Evolutionary conservation across 1,284 basidiomycete species (phyloP).

Genomic region (Malassezia sp.): DNA sequence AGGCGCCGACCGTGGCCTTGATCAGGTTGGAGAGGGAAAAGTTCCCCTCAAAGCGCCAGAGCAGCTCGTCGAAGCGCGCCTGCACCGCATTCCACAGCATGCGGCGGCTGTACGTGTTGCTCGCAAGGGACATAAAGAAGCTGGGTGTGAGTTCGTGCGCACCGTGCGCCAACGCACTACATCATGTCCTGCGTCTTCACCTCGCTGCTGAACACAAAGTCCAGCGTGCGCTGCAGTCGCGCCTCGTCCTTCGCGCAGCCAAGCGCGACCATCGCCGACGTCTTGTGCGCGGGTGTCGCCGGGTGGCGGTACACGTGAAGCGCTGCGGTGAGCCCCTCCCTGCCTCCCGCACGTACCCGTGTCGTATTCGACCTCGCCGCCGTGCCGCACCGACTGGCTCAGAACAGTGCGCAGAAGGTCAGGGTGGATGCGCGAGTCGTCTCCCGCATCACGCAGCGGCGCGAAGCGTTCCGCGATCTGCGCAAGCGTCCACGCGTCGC

Average conservation of each 20-base stretch:
- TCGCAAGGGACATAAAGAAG: constrained; percentile 34
- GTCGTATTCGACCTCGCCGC: constrained; percentile 62
- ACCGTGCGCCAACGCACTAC: constrained; percentile 12
- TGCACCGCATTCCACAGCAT: constrained; percentile 38
- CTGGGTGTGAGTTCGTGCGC: too few relatives aligned
- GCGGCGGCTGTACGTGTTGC: constrained; percentile 32
- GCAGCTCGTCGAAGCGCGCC: constrained; percentile 31
- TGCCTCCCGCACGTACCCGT: too few relatives aligned
- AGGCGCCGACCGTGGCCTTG: constrained; percentile 53
- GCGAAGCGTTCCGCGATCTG: constrained; percentile 65
- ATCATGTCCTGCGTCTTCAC: constrained; percentile 45
- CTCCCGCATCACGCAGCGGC: constrained; percentile 60
- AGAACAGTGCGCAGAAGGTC: constrained; percentile 26
- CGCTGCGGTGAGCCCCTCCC: too few relatives aligned
- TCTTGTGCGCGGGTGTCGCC: constrained; percentile 49
- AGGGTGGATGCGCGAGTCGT: constrained; percentile 63
- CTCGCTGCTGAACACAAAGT: constrained; percentile 23
- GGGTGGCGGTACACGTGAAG: constrained; percentile 58
- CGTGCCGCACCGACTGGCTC: constrained; percentile 55
- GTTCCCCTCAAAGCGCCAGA: constrained; percentile 54
- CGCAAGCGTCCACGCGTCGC: constrained; percentile 21
- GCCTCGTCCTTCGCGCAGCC: constrained; percentile 24
- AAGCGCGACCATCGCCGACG: constrained; percentile 42
- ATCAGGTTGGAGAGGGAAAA: constrained; percentile 33
- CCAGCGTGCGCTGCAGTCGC: constrained; percentile 37